Evolutionary conservation across 1,284 basidiomycete species (phyloP).

Genomic region (Ceratobasidium sp.): DNA sequence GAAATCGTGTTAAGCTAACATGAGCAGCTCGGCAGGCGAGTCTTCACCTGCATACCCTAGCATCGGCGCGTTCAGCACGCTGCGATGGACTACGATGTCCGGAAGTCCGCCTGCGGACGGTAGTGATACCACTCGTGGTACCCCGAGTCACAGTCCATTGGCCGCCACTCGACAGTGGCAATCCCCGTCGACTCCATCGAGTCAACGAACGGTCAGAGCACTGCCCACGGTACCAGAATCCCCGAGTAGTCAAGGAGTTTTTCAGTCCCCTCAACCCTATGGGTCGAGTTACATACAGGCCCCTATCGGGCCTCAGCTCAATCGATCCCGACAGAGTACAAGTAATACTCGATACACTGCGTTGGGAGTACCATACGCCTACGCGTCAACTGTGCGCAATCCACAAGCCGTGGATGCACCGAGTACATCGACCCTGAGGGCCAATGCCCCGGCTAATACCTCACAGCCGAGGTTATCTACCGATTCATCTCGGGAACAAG

Average conservation of each 20-base stretch:
- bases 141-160: neutral
- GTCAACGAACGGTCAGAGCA: neutral
- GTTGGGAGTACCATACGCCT: neutral
- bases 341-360: neutral
- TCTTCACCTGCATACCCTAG: neutral
- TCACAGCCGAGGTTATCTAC: neutral
- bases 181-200: neutral
- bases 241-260: conserved; percentile 6
- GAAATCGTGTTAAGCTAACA: too few relatives aligned
- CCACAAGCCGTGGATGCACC: neutral
- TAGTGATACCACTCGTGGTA: neutral
- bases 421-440: neutral
- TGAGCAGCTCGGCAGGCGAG: too few relatives aligned
- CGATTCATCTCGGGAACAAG: neutral
- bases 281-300: conserved; percentile 8
- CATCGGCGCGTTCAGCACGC: neutral
- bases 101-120: neutral
- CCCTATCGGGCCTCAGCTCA: neutral
- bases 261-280: neutral
- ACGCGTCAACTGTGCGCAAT: neutral
- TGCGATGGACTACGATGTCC: neutral
- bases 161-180: neutral
- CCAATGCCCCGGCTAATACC: neutral
- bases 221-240: neutral
- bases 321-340: neutral